Conservation (phyloP, 495 filamentous ascomycete genomes). For the Penicillium parvum region DNA sequence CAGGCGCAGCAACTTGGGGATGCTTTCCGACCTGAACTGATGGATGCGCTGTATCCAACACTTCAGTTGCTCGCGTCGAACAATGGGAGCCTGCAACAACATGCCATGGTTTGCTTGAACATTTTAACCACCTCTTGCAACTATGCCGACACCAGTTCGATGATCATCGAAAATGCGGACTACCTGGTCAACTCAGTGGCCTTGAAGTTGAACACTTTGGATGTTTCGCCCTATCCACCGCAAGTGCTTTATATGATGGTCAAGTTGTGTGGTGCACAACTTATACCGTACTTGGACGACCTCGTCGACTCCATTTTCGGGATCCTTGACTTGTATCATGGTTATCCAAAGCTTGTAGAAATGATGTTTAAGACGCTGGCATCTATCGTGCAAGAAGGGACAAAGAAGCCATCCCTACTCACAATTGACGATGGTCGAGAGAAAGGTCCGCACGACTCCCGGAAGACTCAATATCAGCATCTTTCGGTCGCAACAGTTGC, state of each 20-base stretch:
- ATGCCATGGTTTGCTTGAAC: conserved; percentile 82
- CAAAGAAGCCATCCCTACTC: conserved; percentile 56
- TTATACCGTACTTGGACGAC: conserved; percentile 90
- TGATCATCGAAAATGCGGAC: conserved; percentile 90
- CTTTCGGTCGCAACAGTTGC: conserved; percentile 36
- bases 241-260: conserved; percentile 95
- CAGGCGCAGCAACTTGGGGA: conserved; percentile 60
- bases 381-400: conserved; percentile 76
- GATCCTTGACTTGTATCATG: conserved; percentile 87
- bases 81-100: conserved; percentile 62
- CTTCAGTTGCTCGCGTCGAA: conserved; percentile 78
- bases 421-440: conserved; percentile 40
- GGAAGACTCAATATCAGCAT: conserved; percentile 35
- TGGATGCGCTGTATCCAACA: conserved; percentile 88
- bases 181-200: conserved; percentile 94
- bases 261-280: conserved; percentile 69
- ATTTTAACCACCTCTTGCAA: conserved; percentile 69
- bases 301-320: conserved; percentile 84
- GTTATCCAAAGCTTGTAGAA: conserved; percentile 82
- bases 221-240: conserved; percentile 85
- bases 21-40: conserved; percentile 77
- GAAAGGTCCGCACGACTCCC: conserved; percentile 26
- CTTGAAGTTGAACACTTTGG: conserved; percentile 82
- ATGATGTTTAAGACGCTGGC: conserved; percentile 76
- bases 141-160: conserved; percentile 66